Conservation (phyloP, 495 filamentous ascomycete genomes). For the Daldinia decipiens region DNA sequence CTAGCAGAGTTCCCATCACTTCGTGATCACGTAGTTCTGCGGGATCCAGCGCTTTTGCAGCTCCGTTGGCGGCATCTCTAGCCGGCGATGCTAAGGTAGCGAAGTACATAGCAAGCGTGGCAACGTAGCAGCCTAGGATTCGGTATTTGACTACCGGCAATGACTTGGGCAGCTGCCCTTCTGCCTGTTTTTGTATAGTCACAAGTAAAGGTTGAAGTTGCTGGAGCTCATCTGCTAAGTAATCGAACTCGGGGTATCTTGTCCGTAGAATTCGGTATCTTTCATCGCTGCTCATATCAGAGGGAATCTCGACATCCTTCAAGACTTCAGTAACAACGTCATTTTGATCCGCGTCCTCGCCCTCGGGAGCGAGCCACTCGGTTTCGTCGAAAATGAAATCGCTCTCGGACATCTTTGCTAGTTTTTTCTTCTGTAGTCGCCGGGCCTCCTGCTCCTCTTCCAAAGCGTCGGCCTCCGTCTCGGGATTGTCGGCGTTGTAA, state of each 20-base stretch:
- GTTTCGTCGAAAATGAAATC: conserved; percentile 93
- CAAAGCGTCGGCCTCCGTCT: conserved; percentile 89
- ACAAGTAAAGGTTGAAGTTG: conserved; percentile 74
- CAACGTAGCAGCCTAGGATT: conserved; percentile 84
- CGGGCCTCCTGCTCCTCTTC: conserved; percentile 92
- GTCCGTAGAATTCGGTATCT: conserved; percentile 77
- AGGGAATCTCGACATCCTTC: conserved; percentile 81
- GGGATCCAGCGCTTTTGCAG: conserved; percentile 68
- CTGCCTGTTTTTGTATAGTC: conserved; percentile 58
- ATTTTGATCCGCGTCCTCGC: conserved; percentile 57
- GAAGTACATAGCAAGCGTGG: conserved; percentile 90
- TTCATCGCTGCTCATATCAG: conserved; percentile 80
- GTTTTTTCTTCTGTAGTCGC: conserved; percentile 86
- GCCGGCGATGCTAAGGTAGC: conserved; percentile 82
- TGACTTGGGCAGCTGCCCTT: conserved; percentile 65
- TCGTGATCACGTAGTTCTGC: conserved; percentile 83
- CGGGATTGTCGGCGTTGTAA: conserved; percentile 88
- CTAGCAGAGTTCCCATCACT: conserved; percentile 84
- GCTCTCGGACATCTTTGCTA: conserved; percentile 83
- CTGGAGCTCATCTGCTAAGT: conserved; percentile 80
- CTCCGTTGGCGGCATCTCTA: conserved; percentile 57
- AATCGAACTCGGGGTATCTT: conserved; percentile 91
- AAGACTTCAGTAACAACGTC: conserved; percentile 82
- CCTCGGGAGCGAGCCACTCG: conserved; percentile 72
- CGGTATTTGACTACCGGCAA: conserved; percentile 74